Conservation (phyloP, 805 yeast genomes). For the Suhomyces pyralidae region DNA sequence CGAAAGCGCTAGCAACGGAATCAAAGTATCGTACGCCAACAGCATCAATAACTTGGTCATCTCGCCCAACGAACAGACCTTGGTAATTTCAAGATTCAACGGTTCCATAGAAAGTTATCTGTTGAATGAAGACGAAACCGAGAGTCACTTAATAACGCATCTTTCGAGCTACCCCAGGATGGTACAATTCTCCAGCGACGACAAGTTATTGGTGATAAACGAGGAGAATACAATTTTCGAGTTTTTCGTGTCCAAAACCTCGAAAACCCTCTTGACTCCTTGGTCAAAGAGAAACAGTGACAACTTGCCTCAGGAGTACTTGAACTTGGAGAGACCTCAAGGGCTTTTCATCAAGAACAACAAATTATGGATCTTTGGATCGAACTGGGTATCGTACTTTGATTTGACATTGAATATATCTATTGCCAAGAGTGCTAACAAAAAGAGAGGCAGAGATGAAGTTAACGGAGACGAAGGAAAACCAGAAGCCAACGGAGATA, state of each 20-base stretch:
- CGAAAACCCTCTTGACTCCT: constrained; percentile 47
- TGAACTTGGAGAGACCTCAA: constrained; percentile 55
- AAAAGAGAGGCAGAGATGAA: constrained; percentile 42
- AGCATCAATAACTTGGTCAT: constrained; percentile 53
- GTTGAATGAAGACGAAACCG: constrained; percentile 19
- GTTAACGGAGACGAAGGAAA: constrained; percentile 26
- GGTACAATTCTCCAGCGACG: constrained; percentile 48
- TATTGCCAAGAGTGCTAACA: constrained; percentile 25
- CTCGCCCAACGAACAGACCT: constrained; percentile 40
- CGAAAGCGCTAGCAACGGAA: constrained; percentile 7
- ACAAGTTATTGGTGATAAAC: constrained; percentile 61
- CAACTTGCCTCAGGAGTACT: constrained; percentile 63
- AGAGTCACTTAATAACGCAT: constrained; percentile 49
- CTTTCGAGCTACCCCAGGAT: constrained; percentile 61
- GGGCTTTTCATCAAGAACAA: constrained; percentile 60
- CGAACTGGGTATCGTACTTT: constrained; percentile 74
- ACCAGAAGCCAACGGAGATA: constrained; percentile 18
- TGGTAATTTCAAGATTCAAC: constrained; percentile 60
- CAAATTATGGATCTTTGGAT: constrained; percentile 83
- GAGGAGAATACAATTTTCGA: constrained; percentile 76
- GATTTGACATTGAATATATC: constrained; percentile 63
- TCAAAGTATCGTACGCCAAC: constrained; percentile 45
- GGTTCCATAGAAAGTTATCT: constrained; percentile 60
- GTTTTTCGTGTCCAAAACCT: constrained; percentile 40
- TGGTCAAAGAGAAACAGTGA: constrained; percentile 85